Percentiles rank a stretch among this genome's conserved stretches.
phyloP scores from a whole-genome alignment of 163 green algal species.

The Scenedesmus sp. region DNA sequence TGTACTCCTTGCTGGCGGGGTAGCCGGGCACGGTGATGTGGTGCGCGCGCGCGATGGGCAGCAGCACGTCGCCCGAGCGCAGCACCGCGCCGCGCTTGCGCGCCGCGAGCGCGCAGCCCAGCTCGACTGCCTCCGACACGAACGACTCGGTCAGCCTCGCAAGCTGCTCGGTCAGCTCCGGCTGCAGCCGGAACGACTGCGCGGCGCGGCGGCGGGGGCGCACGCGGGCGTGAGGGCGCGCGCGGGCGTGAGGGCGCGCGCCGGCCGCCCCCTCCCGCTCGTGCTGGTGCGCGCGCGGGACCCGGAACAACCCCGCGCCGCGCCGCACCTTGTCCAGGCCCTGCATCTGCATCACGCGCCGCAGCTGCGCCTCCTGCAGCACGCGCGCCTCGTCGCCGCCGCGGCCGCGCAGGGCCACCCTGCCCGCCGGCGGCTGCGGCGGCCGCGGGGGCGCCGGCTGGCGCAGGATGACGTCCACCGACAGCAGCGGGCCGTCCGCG shows the following conservation, averaged over 20 bases:
- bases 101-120: slow-evolving; percentile 20
- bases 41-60: slow-evolving; percentile 38
- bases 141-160: slow-evolving; percentile 34
- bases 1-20: slow-evolving; percentile 43
- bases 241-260: no score
- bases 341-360: slow-evolving; percentile 34
- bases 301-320: not conserved
- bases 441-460: not conserved
- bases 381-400: slow-evolving; percentile 14
- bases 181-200: slow-evolving; percentile 38
- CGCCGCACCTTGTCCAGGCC: slow-evolving; percentile 30
- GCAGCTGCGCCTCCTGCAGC: slow-evolving; percentile 13
- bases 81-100: slow-evolving; percentile 1
- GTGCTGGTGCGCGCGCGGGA: no score
- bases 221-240: not conserved
- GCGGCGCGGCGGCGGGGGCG: not conserved
- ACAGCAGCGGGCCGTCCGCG: slow-evolving; percentile 2
- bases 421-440: not conserved
- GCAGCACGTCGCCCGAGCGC: slow-evolving; percentile 25
- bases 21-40: slow-evolving; percentile 65
- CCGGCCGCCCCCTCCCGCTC: no score
- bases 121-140: slow-evolving; percentile 26
- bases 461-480: slow-evolving; percentile 17
- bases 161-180: slow-evolving; percentile 30
- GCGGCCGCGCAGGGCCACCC: not conserved